These are phyloP conservation scores for Lenzites betulinus DNA, from an alignment of 768 basidiomycete genomes.

Conservation along the genomic window DNA sequence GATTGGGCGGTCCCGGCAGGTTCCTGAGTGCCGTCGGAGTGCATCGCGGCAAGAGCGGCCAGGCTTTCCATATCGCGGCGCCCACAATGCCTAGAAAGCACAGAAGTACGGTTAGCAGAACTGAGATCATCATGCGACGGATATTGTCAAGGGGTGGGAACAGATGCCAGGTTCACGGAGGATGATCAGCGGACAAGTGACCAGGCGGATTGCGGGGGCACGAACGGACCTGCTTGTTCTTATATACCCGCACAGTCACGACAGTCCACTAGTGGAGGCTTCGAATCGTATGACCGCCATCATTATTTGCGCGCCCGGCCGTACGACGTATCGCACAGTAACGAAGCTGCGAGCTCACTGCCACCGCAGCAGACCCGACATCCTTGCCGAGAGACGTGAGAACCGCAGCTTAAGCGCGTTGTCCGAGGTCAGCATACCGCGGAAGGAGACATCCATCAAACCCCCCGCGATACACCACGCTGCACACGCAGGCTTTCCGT, in stretches of 20 bases:
- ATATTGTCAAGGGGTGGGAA: not conserved
- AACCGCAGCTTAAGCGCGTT: not conserved
- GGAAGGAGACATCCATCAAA: slow-evolving; percentile 5
- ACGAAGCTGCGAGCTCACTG: not conserved
- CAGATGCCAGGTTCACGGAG: too few relatives aligned
- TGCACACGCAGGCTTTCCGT: not conserved
- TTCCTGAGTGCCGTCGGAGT: slow-evolving; percentile 42
- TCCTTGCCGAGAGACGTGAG: too few relatives aligned
- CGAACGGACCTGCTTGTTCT: too few relatives aligned
- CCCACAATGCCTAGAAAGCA: not conserved
- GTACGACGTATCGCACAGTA: too few relatives aligned
- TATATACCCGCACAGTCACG: too few relatives aligned
- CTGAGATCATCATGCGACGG: not conserved
- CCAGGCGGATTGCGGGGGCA: not conserved
- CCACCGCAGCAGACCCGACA: not conserved
- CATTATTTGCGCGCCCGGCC: not conserved
- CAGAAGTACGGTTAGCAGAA: not conserved
- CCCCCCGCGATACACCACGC: slow-evolving; percentile 8
- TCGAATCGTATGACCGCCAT: not conserved
- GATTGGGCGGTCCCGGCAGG: slow-evolving; percentile 51
- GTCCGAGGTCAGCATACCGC: not conserved
- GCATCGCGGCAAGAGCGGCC: not conserved
- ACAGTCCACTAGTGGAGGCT: not conserved
- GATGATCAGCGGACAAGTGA: not conserved
- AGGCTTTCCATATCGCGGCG: not conserved